phyloP scores from a whole-genome alignment of 129 eudicot species.

The Helianthus tuberosus region DNA sequence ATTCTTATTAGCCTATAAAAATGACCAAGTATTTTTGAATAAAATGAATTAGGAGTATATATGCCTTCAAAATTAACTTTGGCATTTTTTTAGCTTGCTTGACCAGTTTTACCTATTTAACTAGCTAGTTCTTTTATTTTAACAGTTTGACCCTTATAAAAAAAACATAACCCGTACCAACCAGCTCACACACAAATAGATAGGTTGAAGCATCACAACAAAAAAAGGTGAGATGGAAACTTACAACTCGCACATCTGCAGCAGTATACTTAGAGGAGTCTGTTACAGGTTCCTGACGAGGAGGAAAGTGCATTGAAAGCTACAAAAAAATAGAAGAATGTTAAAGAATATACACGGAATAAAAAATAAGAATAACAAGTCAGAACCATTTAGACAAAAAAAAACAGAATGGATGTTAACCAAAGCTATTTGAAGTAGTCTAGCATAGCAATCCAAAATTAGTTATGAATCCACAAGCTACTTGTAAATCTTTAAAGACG shows the following conservation, averaged over 20 bases:
- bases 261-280: constrained; percentile 91
- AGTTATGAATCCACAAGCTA: neutral
- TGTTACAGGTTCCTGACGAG: constrained; percentile 70
- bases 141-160: neutral
- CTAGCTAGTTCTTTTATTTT: neutral
- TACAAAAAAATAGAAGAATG: neutral
- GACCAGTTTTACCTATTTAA: neutral
- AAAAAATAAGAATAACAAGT: neutral
- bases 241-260: constrained; percentile 97
- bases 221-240: constrained; percentile 29
- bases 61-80: neutral
- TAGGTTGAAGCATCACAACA: constrained; percentile 2
- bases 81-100: neutral
- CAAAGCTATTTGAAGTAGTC: neutral
- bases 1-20: neutral
- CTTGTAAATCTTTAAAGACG: neutral
- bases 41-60: neutral
- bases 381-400: neutral
- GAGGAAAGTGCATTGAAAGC: constrained; percentile 49
- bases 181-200: neutral
- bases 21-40: neutral
- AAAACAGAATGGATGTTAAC: neutral
- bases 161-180: neutral
- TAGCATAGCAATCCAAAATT: neutral
- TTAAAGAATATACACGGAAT: neutral